Base-by-base conservation (phyloP, 768 basidiomycete genomes). In the Multifurca ochricompacta region DNA sequence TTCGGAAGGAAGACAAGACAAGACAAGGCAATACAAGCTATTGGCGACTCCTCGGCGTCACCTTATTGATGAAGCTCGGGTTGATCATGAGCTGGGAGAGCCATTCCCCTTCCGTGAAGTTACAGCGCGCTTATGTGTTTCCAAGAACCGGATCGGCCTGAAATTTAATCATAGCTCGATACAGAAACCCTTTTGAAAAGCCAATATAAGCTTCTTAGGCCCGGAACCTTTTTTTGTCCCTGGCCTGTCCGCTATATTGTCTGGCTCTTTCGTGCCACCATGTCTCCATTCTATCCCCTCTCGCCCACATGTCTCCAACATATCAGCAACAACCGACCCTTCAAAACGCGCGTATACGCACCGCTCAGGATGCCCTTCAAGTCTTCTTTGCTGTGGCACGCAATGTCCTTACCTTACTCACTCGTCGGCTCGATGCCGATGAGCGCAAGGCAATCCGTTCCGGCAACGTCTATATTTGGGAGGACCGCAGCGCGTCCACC, bases 311-410 rank as follows among this genome's bases (percentile, higher is more conserved):
- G 55, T 53, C 61, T 16, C 54, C 60, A 28, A 54, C 48, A 36
- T 53, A 52, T 66, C 83, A 81, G 77, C 87, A 91, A 64, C 77
- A 76, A 56, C 87, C 87, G 40, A 90, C 87, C 34, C 84, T 82
- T 66, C 76, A 70, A 47, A 80, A 83, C 62, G 70, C 82, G 52
- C 85, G 87, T 64, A 87, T 90, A 62, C 83, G 87, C 60, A 85
- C 84, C 34, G 81, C 80, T 27, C 75, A 77, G 49, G 88, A 90
- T 67, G 87, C 87, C 3, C 88, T 89, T 68, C 85, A 81, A 66
- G 83, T 91, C 63, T 90, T 90, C 69, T 81, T 77, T 61, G 87
- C 81, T 23, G 75, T 89, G 51, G 78, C 81, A 51, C 73, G 74
- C 51, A 81, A 80, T 39, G 57, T 76, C 21, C 74, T 91, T 44